Base-by-base conservation (phyloP, 108 stramenopile species). In the Cylindrotheca closterium region DNA sequence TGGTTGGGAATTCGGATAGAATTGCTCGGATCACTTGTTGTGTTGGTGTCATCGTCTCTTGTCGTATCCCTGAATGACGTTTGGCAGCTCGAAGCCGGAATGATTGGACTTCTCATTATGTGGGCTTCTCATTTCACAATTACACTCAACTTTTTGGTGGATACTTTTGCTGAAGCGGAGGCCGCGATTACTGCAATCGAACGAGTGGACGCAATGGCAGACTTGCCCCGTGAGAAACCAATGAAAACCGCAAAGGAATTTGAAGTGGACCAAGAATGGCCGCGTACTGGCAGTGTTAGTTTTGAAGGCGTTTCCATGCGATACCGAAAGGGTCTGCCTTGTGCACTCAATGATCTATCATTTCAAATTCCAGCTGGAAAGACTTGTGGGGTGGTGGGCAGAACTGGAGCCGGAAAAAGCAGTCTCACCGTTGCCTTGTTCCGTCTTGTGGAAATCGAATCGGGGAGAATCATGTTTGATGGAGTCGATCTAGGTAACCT, bases 1-100 rank as follows among this genome's bases (percentile, higher is more conserved):
- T 97, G 96, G 96, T 61, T 97, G 18, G 89, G 87, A 10, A 48
- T 91, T 12, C 72, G 96, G 19, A 86, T 94, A 53, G 92, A 94
- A 56, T 31, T 92, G 27, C 80, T 93, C 10, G 93, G 93, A 15
- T 81, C 79, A 22, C n/a, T 74, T 10, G 65, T 91, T 23, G 87
- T 92, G 42, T 65, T 93, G 31, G 29, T 73, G 23, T 74, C 91
- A 23, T 65, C 74, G 3, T 30, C 86, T 1, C 61, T 93, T 0
- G 75, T 91, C 0, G 70, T 90, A 18, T 68, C 65, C 51, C 75
- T 91, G 67, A 87, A 88, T 59, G 73, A 78, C 26, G 31, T 53
- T 18, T 53, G 89, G 18, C 51, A 51, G 0, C 48, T 92, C 1
- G 64, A 71, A 28, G 68, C 89, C 5, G 92, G 91, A 8, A n/a